Evolutionary conservation across 352 stramenopile genomes (phyloP), one percentile per base, ranked within the genome.

Genomic region (Pythium sp.): DNA sequence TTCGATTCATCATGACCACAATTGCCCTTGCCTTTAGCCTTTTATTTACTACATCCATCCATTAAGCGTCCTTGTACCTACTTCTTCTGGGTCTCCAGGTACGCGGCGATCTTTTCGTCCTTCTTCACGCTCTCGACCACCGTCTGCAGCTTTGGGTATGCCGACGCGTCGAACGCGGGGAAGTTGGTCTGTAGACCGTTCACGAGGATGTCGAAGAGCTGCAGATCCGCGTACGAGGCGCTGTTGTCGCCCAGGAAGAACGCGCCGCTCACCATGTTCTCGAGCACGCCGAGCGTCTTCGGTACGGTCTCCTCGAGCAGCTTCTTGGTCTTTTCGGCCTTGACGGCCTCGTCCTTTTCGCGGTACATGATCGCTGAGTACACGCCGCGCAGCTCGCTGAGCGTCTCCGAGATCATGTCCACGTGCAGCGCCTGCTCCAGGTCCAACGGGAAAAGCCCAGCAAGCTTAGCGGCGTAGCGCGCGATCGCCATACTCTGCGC

Each of bases 181-280:
- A 69, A 74, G 14, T 61, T 69, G 55, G 67, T 55, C 24, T 58
- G 46, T n/a, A 89, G 38, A 12, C 55, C 56, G 66, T 84, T 83
- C 32, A 73, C 49, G 28, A 82, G 46, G 28, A 78, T 36, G 69
- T 87, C 72, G 58, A 87, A 86, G 22, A 87, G 30, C 41, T 77
- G 65, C 2, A 90, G 62, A 30, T 89, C 82, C 0, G 71, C 80
- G 22, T 74, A 68, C 22, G 72, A 77, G 11, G 65, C 28, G 51
- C 79, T 76, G 43, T 69, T 73, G 49, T 74, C 67, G 47, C 76
- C 77, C 36, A 78, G 47, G 28, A 90, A 77, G 66, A 72, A 90
- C 55, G 73, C 56, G 26, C 76, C 80, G 26, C 64, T 38, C 14
- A 86, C 59, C 38, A 72, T 47, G n/a, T 32, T 65, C 53, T 81